A percentile compares a stretch with the other conserved stretches of the same genome.
Evolutionary conservation across 768 basidiomycete species (phyloP).

Genomic region (Boletus rufocinnamomeus): DNA sequence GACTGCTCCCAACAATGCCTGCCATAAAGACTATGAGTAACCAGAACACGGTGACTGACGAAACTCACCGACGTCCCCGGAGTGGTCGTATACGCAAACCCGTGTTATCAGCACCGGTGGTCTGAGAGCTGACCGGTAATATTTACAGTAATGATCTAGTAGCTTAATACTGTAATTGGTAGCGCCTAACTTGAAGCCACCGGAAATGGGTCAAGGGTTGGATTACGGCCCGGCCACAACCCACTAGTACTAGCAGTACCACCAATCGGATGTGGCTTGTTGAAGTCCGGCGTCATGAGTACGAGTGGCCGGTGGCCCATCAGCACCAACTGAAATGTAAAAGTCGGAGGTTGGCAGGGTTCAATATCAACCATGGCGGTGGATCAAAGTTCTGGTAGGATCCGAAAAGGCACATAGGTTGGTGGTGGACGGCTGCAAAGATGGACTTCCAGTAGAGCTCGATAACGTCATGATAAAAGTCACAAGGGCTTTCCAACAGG

Average conservation of each 20-base stretch:
- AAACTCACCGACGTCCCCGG: conserved; percentile 1
- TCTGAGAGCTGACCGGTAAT: not conserved
- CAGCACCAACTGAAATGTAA: not conserved
- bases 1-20: not conserved
- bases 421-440: no score
- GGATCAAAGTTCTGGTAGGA: not conserved
- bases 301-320: conserved; percentile 1
- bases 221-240: not conserved
- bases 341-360: not conserved
- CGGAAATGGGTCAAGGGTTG: conserved; percentile 10
- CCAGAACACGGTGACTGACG: conserved; percentile 2
- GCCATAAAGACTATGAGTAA: not conserved
- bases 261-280: not conserved
- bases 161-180: not conserved
- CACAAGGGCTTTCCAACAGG: no score
- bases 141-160: not conserved
- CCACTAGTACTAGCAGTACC: not conserved
- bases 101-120: not conserved
- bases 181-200: not conserved
- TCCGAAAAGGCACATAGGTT: no score
- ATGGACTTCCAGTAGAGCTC: no score
- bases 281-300: not conserved
- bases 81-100: not conserved
- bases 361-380: not conserved
- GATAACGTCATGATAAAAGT: no score